Conservation (phyloP, 352 stramenopile genomes). For the Lagenidium giganteum region DNA sequence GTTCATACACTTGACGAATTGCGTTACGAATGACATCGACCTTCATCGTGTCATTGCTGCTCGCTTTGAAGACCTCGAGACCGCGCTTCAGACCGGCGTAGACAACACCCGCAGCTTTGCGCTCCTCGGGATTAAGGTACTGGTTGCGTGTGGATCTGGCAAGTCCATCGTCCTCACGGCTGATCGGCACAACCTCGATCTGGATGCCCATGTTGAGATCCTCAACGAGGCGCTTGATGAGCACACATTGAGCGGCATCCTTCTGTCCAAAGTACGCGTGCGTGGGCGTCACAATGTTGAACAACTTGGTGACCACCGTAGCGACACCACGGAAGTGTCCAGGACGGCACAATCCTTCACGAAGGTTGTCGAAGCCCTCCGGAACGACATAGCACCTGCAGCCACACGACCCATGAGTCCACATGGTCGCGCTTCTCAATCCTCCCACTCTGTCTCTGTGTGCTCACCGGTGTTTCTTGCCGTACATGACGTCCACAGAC, state of each 20-base stretch:
- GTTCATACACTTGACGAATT: slow-evolving; percentile 36
- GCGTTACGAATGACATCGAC: slow-evolving; percentile 30
- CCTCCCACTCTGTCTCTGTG: no score
- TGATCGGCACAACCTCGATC: slow-evolving; percentile 86
- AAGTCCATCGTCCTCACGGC: slow-evolving; percentile 92
- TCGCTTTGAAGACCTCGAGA: slow-evolving; percentile 24
- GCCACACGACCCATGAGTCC: no score
- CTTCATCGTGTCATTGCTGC: slow-evolving; percentile 15
- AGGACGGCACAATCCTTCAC: slow-evolving; percentile 87
- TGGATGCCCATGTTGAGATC: slow-evolving; percentile 94
- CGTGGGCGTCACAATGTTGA: slow-evolving; percentile 96
- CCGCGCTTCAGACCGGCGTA: slow-evolving; percentile 63
- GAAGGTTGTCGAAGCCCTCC: slow-evolving; percentile 89
- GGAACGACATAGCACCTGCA: slow-evolving; percentile 89
- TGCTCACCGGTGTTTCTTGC: slow-evolving; percentile 28
- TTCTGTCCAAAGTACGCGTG: slow-evolving; percentile 98
- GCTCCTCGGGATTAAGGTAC: slow-evolving; percentile 90
- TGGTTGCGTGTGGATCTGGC: slow-evolving; percentile 97
- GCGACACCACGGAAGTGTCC: slow-evolving; percentile 96
- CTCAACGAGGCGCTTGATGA: slow-evolving; percentile 91
- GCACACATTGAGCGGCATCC: slow-evolving; percentile 94
- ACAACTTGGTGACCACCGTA: slow-evolving; percentile 97
- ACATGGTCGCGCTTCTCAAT: no score
- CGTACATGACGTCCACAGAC: slow-evolving; percentile 79
- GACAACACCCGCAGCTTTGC: slow-evolving; percentile 81